Evolutionary conservation across 2,329 filamentous ascomycete genomes (phyloP).

Genomic region (Colletotrichum chrysophilum): DNA sequence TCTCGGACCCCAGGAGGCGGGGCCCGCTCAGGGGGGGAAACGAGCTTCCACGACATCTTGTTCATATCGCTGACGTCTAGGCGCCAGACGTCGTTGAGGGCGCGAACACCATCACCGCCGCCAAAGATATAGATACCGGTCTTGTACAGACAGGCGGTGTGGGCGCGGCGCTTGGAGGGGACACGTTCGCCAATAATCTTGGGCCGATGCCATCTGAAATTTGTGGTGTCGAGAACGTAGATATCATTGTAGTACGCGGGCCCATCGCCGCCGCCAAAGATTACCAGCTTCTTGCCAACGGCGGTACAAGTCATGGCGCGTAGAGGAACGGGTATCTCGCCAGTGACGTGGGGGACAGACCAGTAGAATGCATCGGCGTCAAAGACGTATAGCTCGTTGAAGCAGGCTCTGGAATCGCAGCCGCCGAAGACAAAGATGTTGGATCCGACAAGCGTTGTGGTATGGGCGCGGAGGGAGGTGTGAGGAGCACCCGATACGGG

Average conservation of each 20-base stretch:
- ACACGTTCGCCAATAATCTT: constrained; percentile 61
- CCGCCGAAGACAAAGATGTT: constrained; percentile 74
- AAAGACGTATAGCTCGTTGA: constrained; percentile 72
- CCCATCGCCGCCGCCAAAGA: constrained; percentile 74
- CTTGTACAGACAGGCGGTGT: constrained; percentile 75
- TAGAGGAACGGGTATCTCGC: constrained; percentile 68
- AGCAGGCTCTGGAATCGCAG: constrained; percentile 70
- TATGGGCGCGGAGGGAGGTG: constrained; percentile 69
- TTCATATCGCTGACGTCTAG: constrained; percentile 69
- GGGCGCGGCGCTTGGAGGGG: constrained; percentile 68
- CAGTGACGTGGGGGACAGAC: constrained; percentile 68
- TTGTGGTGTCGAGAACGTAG: constrained; percentile 74
- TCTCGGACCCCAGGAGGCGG: constrained; percentile 31
- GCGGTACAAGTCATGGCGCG: constrained; percentile 76
- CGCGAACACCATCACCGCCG: constrained; percentile 72
- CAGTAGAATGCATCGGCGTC: constrained; percentile 75
- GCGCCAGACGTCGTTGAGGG: constrained; percentile 76
- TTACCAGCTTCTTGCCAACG: constrained; percentile 72
- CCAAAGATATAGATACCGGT: constrained; percentile 77
- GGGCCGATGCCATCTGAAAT: constrained; percentile 70
- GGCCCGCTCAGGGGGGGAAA: constrained; percentile 53
- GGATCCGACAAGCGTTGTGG: constrained; percentile 68
- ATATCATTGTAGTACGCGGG: constrained; percentile 76
- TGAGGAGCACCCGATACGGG: constrained; percentile 67
- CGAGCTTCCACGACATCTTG: constrained; percentile 73